Evolutionary conservation across 441 rosid species (phyloP).

Genomic region (Eugenia klotzschiana): DNA sequence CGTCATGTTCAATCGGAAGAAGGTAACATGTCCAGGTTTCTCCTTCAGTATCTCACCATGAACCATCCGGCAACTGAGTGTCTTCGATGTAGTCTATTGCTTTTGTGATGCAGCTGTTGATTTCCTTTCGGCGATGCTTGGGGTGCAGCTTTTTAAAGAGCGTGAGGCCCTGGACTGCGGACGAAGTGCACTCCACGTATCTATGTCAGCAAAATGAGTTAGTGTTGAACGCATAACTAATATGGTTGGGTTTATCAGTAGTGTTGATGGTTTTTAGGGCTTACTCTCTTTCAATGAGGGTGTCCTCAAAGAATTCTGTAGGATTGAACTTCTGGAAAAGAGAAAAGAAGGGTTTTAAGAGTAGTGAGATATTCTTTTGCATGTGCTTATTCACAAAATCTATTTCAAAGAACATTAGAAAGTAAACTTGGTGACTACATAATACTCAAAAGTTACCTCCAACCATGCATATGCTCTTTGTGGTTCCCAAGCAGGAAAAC

Average conservation of each 20-base stretch:
- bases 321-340: conserved; percentile 20
- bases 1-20: neutral
- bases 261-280: neutral
- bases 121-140: conserved; percentile 13
- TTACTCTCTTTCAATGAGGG: conserved; percentile 33
- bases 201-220: neutral
- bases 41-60: conserved; percentile 10
- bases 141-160: conserved; percentile 25
- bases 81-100: conserved; percentile 14
- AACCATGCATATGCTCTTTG: conserved; percentile 36
- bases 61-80: conserved; percentile 22
- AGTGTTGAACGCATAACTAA: neutral
- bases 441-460: conserved; percentile 21
- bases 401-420: neutral
- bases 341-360: neutral
- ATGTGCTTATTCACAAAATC: neutral
- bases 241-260: neutral
- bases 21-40: neutral
- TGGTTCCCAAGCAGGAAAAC: conserved; percentile 57
- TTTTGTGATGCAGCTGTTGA: conserved; percentile 4
- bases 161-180: conserved; percentile 19
- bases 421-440: neutral
- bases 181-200: conserved; percentile 28
- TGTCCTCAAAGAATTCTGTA: conserved; percentile 24
- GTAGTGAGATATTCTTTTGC: neutral